Conservation (phyloP, 2,329 filamentous ascomycete genomes). For the Fusarium nygamai region DNA sequence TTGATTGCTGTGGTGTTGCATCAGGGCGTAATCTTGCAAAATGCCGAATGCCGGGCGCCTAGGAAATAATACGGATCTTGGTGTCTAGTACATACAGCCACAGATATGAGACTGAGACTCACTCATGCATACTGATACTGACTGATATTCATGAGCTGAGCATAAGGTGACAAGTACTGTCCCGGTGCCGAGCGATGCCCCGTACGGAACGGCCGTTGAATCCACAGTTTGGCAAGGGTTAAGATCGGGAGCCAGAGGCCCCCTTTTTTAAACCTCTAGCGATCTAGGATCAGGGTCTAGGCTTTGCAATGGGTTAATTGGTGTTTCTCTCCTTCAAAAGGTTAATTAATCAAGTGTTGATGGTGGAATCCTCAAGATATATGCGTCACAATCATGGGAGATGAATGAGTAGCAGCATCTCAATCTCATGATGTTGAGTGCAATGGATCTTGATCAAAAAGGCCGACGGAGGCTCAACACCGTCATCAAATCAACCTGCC, state of each 20-base stretch:
- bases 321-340: background rate
- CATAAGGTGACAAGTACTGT: conserved; percentile 42
- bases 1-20: background rate
- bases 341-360: background rate
- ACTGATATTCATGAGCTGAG: conserved; percentile 28
- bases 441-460: background rate
- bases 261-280: conserved; percentile 9
- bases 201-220: conserved; percentile 37
- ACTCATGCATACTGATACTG: background rate
- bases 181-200: conserved; percentile 37
- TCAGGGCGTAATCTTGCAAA: background rate
- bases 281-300: background rate
- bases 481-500: conserved; percentile 16
- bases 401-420: background rate
- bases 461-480: conserved; percentile 25
- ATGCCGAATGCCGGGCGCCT: conserved; percentile 33
- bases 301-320: background rate
- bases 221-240: conserved; percentile 14
- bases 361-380: background rate
- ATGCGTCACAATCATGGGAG: background rate
- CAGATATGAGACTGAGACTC: background rate
- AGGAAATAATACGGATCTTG: background rate
- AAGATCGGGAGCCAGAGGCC: conserved; percentile 7
- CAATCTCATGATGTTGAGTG: background rate
- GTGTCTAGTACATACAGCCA: conserved; percentile 6